phyloP scores from a whole-genome alignment of 2,329 filamentous ascomycete genomes.

The Chalara sp. region DNA sequence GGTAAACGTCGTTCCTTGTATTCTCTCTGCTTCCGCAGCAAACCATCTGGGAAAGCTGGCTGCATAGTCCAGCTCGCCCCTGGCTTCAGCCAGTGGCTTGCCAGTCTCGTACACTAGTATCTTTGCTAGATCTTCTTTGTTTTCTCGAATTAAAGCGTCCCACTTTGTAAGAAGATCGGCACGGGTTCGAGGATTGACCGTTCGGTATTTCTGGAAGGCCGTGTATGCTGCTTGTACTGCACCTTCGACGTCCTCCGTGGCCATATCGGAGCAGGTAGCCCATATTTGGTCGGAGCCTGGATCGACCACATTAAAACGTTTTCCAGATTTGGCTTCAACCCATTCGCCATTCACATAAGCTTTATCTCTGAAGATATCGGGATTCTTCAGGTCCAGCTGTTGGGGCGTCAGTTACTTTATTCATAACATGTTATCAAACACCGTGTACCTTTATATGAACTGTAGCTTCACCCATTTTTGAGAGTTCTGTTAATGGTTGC shows the following conservation, averaged over 20 bases:
- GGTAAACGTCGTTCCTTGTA: slow-evolving; percentile 53
- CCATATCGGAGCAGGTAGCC: slow-evolving; percentile 35
- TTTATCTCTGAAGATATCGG: too few species aligned
- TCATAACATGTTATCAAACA: too few species aligned
- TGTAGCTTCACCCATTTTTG: too few species aligned
- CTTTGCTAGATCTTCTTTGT: slow-evolving; percentile 54
- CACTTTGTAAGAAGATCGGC: slow-evolving; percentile 59
- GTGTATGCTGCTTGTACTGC: slow-evolving; percentile 52
- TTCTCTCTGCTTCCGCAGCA: slow-evolving; percentile 52
- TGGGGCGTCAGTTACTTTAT: too few species aligned
- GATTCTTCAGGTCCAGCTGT: too few species aligned
- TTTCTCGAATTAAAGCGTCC: slow-evolving; percentile 56
- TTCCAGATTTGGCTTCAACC: neutral
- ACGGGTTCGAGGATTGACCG: slow-evolving; percentile 51
- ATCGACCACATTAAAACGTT: slow-evolving; percentile 25
- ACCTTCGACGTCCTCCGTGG: slow-evolving; percentile 50
- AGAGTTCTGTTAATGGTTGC: too few species aligned
- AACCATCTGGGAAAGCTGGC: slow-evolving; percentile 49
- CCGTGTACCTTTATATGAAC: too few species aligned
- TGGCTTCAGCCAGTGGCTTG: slow-evolving; percentile 43
- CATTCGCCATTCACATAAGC: neutral
- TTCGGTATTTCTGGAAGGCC: slow-evolving; percentile 55
- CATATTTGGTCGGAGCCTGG: slow-evolving; percentile 36
- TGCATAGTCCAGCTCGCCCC: slow-evolving; percentile 46
- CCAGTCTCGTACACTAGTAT: slow-evolving; percentile 55